A percentile compares a stretch with the other conserved stretches of the same genome.
phyloP scores from a whole-genome alignment of 768 basidiomycete genomes.

The Tylopilus subfusipes region DNA sequence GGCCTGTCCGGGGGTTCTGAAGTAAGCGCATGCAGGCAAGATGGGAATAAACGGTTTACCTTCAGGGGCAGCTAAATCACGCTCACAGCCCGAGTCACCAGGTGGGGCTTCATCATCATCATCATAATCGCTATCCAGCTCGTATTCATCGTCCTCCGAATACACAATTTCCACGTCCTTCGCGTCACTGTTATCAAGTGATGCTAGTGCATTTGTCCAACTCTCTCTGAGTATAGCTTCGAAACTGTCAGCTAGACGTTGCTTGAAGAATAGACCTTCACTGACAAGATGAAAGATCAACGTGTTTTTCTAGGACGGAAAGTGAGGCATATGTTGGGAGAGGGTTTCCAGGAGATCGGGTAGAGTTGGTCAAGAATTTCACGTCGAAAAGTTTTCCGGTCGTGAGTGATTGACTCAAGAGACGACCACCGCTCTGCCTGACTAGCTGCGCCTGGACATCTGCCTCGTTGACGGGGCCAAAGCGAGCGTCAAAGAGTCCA shows the following conservation, averaged over 20 bases:
- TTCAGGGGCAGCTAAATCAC: background rate
- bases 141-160: slow-evolving; percentile 15
- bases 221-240: slow-evolving; percentile 8
- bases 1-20: background rate
- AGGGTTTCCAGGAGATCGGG: background rate
- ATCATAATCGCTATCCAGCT: slow-evolving; percentile 26
- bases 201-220: slow-evolving; percentile 8
- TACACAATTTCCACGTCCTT: slow-evolving; percentile 5
- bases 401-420: slow-evolving; percentile 12
- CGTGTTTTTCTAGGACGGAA: slow-evolving; percentile 8
- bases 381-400: slow-evolving; percentile 21
- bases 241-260: background rate
- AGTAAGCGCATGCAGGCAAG: background rate
- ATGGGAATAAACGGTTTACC: background rate
- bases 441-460: background rate
- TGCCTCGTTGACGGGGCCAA: background rate
- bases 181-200: background rate
- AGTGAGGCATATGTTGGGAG: slow-evolving; percentile 16
- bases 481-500: slow-evolving; percentile 13
- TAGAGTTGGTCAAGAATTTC: slow-evolving; percentile 15
- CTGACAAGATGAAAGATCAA: slow-evolving; percentile 12
- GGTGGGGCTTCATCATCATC: slow-evolving; percentile 17
- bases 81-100: no score
- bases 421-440: slow-evolving; percentile 2
- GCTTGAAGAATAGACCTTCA: background rate